A percentile compares a stretch with the other conserved stretches of the same genome.
These are phyloP conservation scores for Gynochthodes officinalis DNA, from an alignment of 257 asterid genomes.

Conservation along the genomic window DNA sequence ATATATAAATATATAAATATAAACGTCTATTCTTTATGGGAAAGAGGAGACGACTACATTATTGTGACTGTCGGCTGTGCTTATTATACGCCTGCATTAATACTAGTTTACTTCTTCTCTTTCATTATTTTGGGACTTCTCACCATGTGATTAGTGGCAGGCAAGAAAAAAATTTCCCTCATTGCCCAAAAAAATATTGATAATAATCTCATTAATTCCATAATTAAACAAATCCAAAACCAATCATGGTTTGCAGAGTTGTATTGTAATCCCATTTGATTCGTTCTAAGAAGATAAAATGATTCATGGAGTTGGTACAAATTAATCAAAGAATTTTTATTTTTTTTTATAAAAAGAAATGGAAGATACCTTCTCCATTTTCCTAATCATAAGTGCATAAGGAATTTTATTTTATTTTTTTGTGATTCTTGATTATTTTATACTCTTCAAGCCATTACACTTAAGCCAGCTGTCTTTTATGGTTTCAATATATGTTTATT, in stretches of 20 bases:
- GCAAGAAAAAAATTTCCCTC: constrained; percentile 10
- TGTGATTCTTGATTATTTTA: background rate
- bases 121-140: constrained; percentile 8
- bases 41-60: constrained; percentile 32
- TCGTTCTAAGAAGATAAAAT: constrained; percentile 19
- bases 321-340: background rate
- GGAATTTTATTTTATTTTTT: too few relatives aligned
- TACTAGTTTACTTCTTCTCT: constrained; percentile 11
- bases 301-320: constrained; percentile 32
- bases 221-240: constrained; percentile 1
- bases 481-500: too few relatives aligned
- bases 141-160: constrained; percentile 30
- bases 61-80: constrained; percentile 39
- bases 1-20: background rate
- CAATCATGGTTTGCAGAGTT: constrained; percentile 31
- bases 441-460: background rate
- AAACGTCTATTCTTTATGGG: background rate
- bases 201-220: background rate
- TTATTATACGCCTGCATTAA: constrained; percentile 15
- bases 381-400: background rate
- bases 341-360: constrained; percentile 7
- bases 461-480: too few relatives aligned
- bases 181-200: background rate
- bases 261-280: constrained; percentile 27
- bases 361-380: constrained; percentile 22